These are phyloP conservation scores for Trypanosoma theileri DNA, from an alignment of 208 protist genomes.

Conservation along the genomic window DNA sequence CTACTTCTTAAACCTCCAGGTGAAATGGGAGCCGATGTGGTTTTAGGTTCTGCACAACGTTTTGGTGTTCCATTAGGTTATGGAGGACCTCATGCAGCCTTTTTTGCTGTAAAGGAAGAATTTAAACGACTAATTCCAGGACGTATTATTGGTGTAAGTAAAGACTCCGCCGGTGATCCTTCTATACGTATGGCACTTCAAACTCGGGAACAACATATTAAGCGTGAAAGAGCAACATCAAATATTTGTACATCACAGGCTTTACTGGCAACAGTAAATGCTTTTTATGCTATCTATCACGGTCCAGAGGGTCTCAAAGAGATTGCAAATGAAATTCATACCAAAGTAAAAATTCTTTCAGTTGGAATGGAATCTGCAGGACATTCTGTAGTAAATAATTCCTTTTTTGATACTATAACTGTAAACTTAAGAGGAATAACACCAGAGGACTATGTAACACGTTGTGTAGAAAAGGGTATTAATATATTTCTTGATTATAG, in stretches of 20 bases:
- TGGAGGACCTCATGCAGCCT: slow-evolving; percentile 98
- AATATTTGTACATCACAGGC: slow-evolving; percentile 99
- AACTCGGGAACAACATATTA: slow-evolving; percentile 99
- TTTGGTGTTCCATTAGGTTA: slow-evolving; percentile 96
- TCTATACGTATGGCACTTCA: slow-evolving; percentile 97
- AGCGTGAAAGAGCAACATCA: slow-evolving; percentile 93
- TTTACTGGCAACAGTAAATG: slow-evolving; percentile 96
- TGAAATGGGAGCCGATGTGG: slow-evolving; percentile 95
- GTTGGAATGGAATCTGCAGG: slow-evolving; percentile 86
- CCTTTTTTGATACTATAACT: slow-evolving; percentile 93
- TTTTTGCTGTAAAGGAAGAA: slow-evolving; percentile 91
- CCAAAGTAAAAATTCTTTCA: slow-evolving; percentile 72
- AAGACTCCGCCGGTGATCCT: slow-evolving; percentile 87
- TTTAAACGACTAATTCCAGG: slow-evolving; percentile 94
- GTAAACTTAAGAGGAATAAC: slow-evolving; percentile 50
- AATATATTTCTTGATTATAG: slow-evolving; percentile 87
- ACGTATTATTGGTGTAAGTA: slow-evolving; percentile 95
- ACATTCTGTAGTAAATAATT: slow-evolving; percentile 43
- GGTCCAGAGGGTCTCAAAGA: slow-evolving; percentile 94
- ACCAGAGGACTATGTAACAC: slow-evolving; percentile 53
- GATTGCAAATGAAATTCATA: slow-evolving; percentile 92
- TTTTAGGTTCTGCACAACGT: slow-evolving; percentile 92
- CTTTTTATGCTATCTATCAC: slow-evolving; percentile 98
- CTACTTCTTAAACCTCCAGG: slow-evolving; percentile 92
- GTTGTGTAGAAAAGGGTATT: slow-evolving; percentile 78